Conservation (phyloP, 2,329 filamentous ascomycete species). For the Hymenoscyphus fructigenus region DNA sequence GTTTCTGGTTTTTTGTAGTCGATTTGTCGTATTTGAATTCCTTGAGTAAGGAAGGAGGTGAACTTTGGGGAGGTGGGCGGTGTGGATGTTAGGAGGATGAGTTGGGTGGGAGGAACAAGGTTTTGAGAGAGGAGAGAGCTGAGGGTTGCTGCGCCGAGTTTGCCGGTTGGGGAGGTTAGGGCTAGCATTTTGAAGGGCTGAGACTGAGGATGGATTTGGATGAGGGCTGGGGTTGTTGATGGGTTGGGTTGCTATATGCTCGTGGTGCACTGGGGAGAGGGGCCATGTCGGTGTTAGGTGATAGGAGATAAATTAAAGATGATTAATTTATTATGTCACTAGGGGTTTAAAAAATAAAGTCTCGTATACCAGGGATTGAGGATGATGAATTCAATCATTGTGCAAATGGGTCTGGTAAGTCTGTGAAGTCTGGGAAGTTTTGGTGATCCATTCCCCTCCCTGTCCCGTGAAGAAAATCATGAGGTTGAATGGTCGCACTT, state of each 20-base stretch:
- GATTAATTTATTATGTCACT: not conserved
- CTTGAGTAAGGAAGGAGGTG: conserved; percentile 28
- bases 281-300: not conserved
- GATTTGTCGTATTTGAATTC: conserved; percentile 22
- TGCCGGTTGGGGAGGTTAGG: conserved; percentile 25
- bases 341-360: not conserved
- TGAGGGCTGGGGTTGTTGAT: not conserved
- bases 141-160: conserved; percentile 25
- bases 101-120: conserved; percentile 19
- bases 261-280: not conserved
- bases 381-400: too few relatives aligned
- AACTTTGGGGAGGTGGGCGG: conserved; percentile 38
- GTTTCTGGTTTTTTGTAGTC: conserved; percentile 20
- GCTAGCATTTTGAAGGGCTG: conserved; percentile 27
- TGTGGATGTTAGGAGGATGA: conserved; percentile 27
- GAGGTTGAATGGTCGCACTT: too few relatives aligned
- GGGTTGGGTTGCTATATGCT: not conserved
- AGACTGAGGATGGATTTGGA: not conserved
- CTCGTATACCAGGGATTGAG: too few relatives aligned
- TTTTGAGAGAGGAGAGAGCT: conserved; percentile 20
- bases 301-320: not conserved
- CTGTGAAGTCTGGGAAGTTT: too few relatives aligned
- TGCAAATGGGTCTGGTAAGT: too few relatives aligned
- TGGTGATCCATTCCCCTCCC: too few relatives aligned
- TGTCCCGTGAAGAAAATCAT: too few relatives aligned